Evolutionary conservation across 2,329 filamentous ascomycete species (phyloP), one percentile per base, ranked within the genome.

Genomic region (Metarhizium album): DNA sequence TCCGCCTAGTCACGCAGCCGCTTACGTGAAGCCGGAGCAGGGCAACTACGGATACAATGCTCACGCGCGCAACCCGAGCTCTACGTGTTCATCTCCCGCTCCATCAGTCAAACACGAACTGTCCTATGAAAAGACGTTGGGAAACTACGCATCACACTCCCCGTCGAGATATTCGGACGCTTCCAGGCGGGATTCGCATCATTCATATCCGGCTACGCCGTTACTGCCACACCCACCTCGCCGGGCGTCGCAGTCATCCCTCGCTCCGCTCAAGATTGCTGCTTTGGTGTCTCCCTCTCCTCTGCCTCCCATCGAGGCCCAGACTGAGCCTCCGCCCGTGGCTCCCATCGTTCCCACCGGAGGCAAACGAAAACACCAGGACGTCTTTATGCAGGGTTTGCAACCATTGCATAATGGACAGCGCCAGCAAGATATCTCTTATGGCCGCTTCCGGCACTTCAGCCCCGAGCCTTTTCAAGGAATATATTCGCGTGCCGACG

Each of bases 181-280:
- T 13, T 60, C 64, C 35, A 62, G 67, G 33, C 55, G 62, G 27
- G 61, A 65, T 29, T 68, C 67, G 5, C 58, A 60, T 13, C 53
- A 53, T 7, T 62, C 63, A 1, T 64, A 64, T 23, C 56, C 62
- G 0, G 52, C 59, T 9, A 57, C 64, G 54, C 65, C 57, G 4
- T 54, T 59, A 23, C 43, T 59, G 4, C 53, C 64, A 53, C 59
- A 64, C 54, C 48, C 62, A 54, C 45, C 64, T 47, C 52, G 45
- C 1, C 45, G 53, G 24, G 56, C 58, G 9, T 54, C 45, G 3
- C 50, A 56, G 50, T 48, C 56, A 18, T 67, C 63, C 3, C 58
- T 68, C 9, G 66, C 69, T 7, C 64, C 68, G 1, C 59, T 70
- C 48, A 70, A 67, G 56, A 69, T 69, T 52, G 55, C 65, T 2